A percentile compares a stretch with the other conserved stretches of the same genome.
Evolutionary conservation across 108 stramenopile species (phyloP).

Genomic region (Nannochloropsis gaditana): DNA sequence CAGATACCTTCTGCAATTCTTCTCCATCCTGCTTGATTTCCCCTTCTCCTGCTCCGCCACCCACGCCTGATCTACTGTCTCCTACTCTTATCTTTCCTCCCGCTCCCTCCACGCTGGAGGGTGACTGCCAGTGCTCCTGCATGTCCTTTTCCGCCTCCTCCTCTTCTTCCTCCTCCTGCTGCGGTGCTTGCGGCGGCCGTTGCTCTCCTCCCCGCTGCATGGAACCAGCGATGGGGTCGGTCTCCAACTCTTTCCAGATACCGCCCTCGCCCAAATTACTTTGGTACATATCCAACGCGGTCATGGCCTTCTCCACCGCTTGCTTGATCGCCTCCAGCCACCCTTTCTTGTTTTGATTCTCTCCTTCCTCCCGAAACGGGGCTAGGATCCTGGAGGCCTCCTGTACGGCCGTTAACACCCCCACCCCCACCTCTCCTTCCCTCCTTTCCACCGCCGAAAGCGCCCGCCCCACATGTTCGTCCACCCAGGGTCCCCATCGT

Average conservation of each 20-base stretch:
- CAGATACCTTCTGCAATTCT: not conserved
- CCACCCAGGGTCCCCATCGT: not conserved
- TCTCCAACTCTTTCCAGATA: not conserved
- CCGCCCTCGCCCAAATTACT: slow-evolving; percentile 12
- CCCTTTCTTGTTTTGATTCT: not conserved
- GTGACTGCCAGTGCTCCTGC: not conserved
- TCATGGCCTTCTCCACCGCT: not conserved
- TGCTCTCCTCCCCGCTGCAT: not conserved
- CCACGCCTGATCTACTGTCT: not conserved
- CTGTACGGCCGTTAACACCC: not conserved
- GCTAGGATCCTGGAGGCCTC: not conserved
- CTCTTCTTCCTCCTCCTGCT: not conserved
- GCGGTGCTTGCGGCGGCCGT: not conserved
- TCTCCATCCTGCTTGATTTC: not conserved
- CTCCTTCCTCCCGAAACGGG: not conserved
- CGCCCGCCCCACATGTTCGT: not conserved
- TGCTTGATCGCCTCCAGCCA: not conserved
- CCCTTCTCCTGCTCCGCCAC: not conserved
- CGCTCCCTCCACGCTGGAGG: not conserved
- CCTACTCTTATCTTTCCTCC: not conserved
- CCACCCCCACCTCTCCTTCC: not conserved
- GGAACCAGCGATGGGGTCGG: slow-evolving; percentile 6
- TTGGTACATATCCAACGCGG: slow-evolving; percentile 12
- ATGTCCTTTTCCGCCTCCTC: not conserved
- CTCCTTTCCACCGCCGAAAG: not conserved